A percentile compares a stretch with the other conserved stretches of the same genome.
These are phyloP conservation scores for Eucalyptus melliodora DNA, from an alignment of 345 rosid species.

Conservation along the genomic window DNA sequence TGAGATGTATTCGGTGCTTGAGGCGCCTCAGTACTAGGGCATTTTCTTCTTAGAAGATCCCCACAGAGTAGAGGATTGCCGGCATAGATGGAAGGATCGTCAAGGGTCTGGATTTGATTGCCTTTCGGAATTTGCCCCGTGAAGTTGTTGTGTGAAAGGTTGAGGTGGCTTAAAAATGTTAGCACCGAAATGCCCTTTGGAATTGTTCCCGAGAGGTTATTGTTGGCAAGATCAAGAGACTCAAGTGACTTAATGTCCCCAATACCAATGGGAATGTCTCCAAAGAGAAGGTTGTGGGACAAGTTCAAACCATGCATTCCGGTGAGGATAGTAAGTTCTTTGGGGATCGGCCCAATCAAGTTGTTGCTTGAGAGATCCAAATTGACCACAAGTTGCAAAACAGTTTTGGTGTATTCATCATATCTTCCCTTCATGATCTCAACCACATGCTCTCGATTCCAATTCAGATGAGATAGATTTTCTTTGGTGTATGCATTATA, in stretches of 20 bases:
- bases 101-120: neutral
- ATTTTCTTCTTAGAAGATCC: neutral
- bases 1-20: neutral
- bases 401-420: neutral
- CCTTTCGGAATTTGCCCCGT: neutral
- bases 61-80: neutral
- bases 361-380: constrained; percentile 14
- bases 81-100: neutral
- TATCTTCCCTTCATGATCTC: neutral
- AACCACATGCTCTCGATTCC: neutral
- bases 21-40: neutral
- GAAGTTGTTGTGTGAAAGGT: constrained; percentile 13
- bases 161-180: neutral
- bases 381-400: neutral
- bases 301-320: constrained; percentile 8
- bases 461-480: neutral
- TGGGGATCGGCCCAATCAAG: neutral
- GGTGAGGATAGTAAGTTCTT: neutral
- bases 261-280: neutral
- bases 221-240: constrained; percentile 12
- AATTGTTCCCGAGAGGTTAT: constrained; percentile 6
- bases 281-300: constrained; percentile 2
- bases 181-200: constrained; percentile 3
- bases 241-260: neutral
- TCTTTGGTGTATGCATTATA: neutral